A percentile compares a stretch with the other conserved stretches of the same genome.
phyloP scores from a whole-genome alignment of 176 grass and related monocot species.

The Juncus effusus region DNA sequence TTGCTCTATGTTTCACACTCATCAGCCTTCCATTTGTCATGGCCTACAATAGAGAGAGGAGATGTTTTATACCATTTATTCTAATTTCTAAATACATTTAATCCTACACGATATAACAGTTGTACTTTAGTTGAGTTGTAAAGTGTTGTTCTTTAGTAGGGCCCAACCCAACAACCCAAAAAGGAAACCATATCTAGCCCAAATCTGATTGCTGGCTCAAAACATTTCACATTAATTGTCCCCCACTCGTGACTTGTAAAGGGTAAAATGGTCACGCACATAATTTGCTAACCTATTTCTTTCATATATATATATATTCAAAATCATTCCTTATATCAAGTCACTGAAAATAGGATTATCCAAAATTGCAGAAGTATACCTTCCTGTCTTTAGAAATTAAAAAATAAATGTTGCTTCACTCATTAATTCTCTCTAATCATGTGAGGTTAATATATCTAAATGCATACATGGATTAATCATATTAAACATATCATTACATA shows the following conservation, averaged over 20 bases:
- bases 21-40: conserved; percentile 79
- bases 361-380: too few relatives aligned
- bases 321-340: too few relatives aligned
- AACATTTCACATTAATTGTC: conserved; percentile 12
- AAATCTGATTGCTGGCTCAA: conserved; percentile 10
- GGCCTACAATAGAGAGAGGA: conserved; percentile 36
- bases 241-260: conserved; percentile 2
- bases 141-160: conserved; percentile 6
- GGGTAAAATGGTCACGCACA: too few relatives aligned
- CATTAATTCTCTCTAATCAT: too few relatives aligned
- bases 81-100: too few relatives aligned
- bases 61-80: background rate
- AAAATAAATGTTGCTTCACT: too few relatives aligned
- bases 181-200: conserved; percentile 9
- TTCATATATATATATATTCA: too few relatives aligned
- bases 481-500: background rate
- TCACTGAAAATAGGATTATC: too few relatives aligned
- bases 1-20: conserved; percentile 79
- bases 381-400: too few relatives aligned
- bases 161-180: conserved; percentile 22
- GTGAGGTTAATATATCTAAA: background rate
- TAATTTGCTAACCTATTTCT: too few relatives aligned
- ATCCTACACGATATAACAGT: background rate
- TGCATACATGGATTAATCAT: background rate
- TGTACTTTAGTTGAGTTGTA: background rate